Conservation (phyloP, 169 alveolate species). For the Theileria annulata region DNA sequence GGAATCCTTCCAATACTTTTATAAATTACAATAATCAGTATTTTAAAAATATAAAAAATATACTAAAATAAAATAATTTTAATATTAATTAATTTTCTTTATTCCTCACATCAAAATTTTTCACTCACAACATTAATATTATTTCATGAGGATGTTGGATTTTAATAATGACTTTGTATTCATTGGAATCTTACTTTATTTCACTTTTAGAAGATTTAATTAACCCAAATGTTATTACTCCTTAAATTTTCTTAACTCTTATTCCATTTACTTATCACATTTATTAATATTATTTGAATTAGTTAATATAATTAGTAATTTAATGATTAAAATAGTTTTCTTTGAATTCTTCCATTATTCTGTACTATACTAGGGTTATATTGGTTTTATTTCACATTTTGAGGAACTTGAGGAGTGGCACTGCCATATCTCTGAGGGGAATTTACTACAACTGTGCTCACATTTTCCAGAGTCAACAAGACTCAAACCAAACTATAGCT, state of each 20-base stretch:
- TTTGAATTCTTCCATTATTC: background rate
- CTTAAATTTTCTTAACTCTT: too few species aligned
- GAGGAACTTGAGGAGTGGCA: background rate
- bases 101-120: background rate
- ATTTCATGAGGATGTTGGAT: background rate
- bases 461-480: conserved; percentile 54
- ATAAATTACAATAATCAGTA: too few species aligned
- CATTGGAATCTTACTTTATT: conserved; percentile 1
- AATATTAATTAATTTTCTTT: background rate
- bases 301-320: too few species aligned
- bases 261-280: background rate
- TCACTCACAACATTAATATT: too few species aligned
- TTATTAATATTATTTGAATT: background rate
- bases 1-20: background rate
- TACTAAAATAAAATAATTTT: too few species aligned
- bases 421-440: conserved; percentile 57
- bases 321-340: background rate
- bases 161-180: too few species aligned
- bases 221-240: background rate
- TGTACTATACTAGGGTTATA: background rate
- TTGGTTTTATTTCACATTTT: background rate
- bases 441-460: conserved; percentile 62
- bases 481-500: conserved; percentile 52
- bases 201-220: conserved; percentile 6
- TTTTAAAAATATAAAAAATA: too few species aligned